Base-by-base conservation (phyloP, 225 moss, liverwort and hornwort species). In the Antitrichia curtipendula region DNA sequence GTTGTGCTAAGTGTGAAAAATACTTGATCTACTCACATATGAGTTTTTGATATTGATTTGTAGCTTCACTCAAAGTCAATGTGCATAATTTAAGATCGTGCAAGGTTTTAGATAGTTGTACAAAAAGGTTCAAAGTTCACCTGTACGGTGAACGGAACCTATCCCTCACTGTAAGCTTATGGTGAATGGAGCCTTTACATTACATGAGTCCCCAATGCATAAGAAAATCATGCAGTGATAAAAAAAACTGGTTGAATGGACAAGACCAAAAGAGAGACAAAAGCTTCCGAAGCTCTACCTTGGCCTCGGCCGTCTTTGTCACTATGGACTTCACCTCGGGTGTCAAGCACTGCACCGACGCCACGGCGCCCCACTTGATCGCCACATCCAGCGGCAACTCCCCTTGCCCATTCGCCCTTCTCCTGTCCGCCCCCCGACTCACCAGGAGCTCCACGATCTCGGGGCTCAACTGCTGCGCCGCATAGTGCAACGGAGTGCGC, bases 371-470 rank as follows among this genome's bases (percentile, higher is more conserved):
- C 96, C 96, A 96, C 81, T 93, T 95, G 45, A 91, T 80, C 15
- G 95, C 95, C 77, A 95, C 81, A 47, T 95, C 94, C 50, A 87
- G 81, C 34, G 96, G 94, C 40, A 93, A 61, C 83, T 91, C 93
- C n/a, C 94, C 96, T 54, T 88, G 75, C 21, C 53, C 85, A 87
- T 95, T 93, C 18, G 28, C 41, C 47, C 85, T 87, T 15, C 65
- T 66, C 58, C 87, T 91, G 43, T 95, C 91, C 36, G 94, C 95
- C 32, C 96, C 95, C 5, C 90, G 90, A 86, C 93, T 95, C 41
- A 95, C 90, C 40, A 96, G 81, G 77, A 96, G 92, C 93, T 96
- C 96, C 34, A 96, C 96, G 90, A 95, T 93, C 68, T 89, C 84
- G 25, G 95, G 91, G 70, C 57, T 89, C 41, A 82, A 81, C 69